Conservation (phyloP, 192 early-diverging fungal species). For the Lobosporangium transversale region DNA sequence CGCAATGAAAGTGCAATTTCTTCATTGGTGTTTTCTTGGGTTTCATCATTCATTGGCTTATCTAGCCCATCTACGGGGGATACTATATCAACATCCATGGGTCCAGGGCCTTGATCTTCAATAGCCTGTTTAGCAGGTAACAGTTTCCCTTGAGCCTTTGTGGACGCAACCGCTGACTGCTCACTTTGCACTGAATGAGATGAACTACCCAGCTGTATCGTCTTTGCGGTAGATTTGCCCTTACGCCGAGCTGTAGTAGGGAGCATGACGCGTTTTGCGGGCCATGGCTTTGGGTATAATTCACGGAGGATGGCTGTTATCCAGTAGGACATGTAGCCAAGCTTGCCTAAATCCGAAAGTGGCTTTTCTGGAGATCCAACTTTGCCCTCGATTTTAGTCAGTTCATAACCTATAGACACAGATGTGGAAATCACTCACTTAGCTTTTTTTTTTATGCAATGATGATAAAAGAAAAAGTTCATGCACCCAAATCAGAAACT, state of each 20-base stretch:
- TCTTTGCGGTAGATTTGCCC: not conserved
- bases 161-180: not conserved
- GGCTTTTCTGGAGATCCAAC: slow-evolving; percentile 91
- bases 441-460: too few species aligned
- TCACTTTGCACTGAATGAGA: not conserved
- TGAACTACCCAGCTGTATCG: not conserved
- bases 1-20: slow-evolving; percentile 54
- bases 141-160: too few species aligned
- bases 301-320: slow-evolving; percentile 71
- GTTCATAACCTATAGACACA: slow-evolving; percentile 72
- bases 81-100: slow-evolving; percentile 14
- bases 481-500: too few species aligned
- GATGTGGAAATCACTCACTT: too few species aligned
- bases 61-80: not conserved
- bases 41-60: not conserved
- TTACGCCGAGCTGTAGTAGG: slow-evolving; percentile 10
- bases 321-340: slow-evolving; percentile 88
- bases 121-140: too few species aligned
- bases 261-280: slow-evolving; percentile 1
- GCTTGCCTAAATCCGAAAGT: slow-evolving; percentile 83
- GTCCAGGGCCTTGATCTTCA: not conserved
- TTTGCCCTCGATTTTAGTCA: slow-evolving; percentile 74
- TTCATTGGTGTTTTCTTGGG: not conserved
- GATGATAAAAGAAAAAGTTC: not conserved
- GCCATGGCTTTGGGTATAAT: slow-evolving; percentile 53